These are phyloP conservation scores for Xylaria arbuscula DNA, from an alignment of 2,329 filamentous ascomycete species.

Conservation along the genomic window DNA sequence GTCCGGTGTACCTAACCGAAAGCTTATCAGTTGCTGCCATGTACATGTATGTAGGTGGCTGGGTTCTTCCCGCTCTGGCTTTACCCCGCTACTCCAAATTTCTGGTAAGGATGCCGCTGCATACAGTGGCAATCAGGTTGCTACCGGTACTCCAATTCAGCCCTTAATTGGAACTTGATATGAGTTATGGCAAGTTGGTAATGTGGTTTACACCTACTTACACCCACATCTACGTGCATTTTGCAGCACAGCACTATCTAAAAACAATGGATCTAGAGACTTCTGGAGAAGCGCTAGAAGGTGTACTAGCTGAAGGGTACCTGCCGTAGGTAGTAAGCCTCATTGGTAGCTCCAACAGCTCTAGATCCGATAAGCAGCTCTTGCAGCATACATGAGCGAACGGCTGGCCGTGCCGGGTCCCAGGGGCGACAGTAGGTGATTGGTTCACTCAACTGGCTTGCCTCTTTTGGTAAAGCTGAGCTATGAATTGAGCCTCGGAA, in stretches of 20 bases:
- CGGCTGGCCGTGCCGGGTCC: neutral
- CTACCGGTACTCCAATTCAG: no score
- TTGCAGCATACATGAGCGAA: neutral
- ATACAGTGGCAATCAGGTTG: neutral
- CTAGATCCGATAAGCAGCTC: conserved; percentile 14
- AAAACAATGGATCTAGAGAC: no score
- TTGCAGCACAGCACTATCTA: no score
- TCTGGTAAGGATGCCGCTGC: neutral
- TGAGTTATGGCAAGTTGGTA: neutral
- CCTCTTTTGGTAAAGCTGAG: conserved; percentile 23
- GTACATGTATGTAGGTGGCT: neutral
- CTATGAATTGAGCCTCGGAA: conserved; percentile 2
- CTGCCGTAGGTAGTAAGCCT: conserved; percentile 9
- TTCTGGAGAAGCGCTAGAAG: neutral
- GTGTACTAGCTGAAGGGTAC: neutral
- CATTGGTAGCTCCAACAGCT: neutral
- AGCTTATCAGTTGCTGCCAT: conserved; percentile 27
- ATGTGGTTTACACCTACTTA: neutral
- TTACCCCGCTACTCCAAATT: neutral
- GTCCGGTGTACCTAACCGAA: conserved; percentile 10
- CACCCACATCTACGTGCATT: neutral
- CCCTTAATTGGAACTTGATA: neutral
- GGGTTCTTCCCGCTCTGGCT: conserved; percentile 6
- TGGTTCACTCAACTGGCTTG: conserved; percentile 5
- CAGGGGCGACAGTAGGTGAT: neutral